phyloP scores from a whole-genome alignment of 2,329 filamentous ascomycete species.

The Trichoderma sp. region DNA sequence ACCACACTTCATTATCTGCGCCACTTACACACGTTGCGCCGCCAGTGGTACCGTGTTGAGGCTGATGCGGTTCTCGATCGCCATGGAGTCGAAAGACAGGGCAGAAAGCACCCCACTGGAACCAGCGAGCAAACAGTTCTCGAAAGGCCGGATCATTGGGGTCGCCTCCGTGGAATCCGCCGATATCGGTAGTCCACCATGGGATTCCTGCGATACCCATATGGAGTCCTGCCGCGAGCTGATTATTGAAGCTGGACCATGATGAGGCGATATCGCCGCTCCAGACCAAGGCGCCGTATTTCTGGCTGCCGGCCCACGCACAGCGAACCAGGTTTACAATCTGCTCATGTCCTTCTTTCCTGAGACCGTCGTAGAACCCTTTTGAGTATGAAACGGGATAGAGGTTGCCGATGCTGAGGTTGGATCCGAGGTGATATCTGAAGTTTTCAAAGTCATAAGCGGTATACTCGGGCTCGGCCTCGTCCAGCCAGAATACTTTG shows the following conservation, averaged over 20 bases:
- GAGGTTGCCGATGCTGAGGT: conserved; percentile 55
- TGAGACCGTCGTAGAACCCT: conserved; percentile 62
- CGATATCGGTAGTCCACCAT: conserved; percentile 73
- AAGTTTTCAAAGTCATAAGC: conserved; percentile 69
- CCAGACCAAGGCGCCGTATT: conserved; percentile 67
- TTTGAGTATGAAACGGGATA: conserved; percentile 61
- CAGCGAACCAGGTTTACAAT: conserved; percentile 58
- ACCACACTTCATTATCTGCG: conserved; percentile 66
- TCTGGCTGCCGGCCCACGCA: conserved; percentile 59
- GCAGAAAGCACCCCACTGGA: conserved; percentile 68
- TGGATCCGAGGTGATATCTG: conserved; percentile 40
- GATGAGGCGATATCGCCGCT: conserved; percentile 66
- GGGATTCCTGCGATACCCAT: conserved; percentile 65
- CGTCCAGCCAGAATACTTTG: conserved; percentile 68
- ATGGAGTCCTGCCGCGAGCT: conserved; percentile 45
- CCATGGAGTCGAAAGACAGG: conserved; percentile 69
- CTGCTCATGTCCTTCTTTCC: conserved; percentile 52
- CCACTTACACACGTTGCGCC: conserved; percentile 50
- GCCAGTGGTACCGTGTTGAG: conserved; percentile 39
- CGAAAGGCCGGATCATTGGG: conserved; percentile 57
- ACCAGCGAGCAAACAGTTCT: conserved; percentile 68
- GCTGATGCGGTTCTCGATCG: conserved; percentile 59
- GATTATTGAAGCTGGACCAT: conserved; percentile 50
- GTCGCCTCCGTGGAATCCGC: conserved; percentile 68
- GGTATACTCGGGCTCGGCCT: conserved; percentile 67